Base-by-base conservation (phyloP, 306 rosid species). In the Prunus mongolica region DNA sequence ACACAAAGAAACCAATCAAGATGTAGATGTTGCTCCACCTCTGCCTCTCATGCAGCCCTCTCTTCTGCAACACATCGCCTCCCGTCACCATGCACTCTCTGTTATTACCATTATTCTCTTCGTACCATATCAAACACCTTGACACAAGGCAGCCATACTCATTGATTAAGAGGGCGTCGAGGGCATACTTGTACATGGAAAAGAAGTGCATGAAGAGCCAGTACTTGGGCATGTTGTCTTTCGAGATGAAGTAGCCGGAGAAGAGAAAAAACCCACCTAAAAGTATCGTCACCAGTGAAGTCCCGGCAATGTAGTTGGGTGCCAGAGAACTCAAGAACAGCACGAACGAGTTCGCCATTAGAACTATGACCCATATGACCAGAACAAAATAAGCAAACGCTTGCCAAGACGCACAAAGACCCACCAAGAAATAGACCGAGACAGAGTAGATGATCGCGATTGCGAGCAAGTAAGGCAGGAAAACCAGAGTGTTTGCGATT, bases 141-240 rank as follows among this genome's bases (percentile, higher is more conserved):
- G 93, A 61, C 2, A 50, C 87, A 38, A 91, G 82, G 74, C 98
- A 91, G 9, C 93, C 85, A 34, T 91, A 91, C 85, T 94, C 97
- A 57, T 93, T 93, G 81, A 93, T 86, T 0, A 94, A 87, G 67
- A 94, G 89, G 8, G 98, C 93, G 30, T 93, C 98, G 10, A 93
- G 91, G 6, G 94, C 98, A 8, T 94, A 94, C 67, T 94, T 94
- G 56, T 94, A 94, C 97, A 94, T 94, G 0, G 95, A 88, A 11
- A 94, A 69, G 45, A 94, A 91, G 57, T 91, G 90, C 98, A 94
- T 94, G 87, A 90, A 88, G 6, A 91, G 76, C 98, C 98, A 94
- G 69, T 87, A 87, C 60, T 84, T 91, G 0, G 97, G 98, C 60
- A 94, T 15, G 69, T 89, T 82, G 0, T 88, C 89, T 54, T 81